phyloP scores from a whole-genome alignment of 2,329 filamentous ascomycete genomes.

The Verticillium zaregamsianum region DNA sequence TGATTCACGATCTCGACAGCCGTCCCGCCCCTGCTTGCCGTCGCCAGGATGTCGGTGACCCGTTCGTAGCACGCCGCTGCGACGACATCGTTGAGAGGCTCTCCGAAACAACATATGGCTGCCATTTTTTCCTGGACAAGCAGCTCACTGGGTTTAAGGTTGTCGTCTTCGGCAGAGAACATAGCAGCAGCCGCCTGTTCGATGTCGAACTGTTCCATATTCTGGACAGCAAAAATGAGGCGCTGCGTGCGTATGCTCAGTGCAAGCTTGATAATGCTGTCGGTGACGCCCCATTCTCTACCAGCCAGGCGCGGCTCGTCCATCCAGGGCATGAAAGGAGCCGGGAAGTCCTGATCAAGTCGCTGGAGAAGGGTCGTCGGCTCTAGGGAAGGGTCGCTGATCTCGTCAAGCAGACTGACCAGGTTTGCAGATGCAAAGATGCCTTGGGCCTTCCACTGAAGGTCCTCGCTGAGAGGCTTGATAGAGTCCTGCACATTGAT shows the following conservation, averaged over 20 bases:
- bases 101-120: slow-evolving; percentile 2
- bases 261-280: slow-evolving; percentile 18
- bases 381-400: slow-evolving; percentile 3
- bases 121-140: slow-evolving; percentile 15
- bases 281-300: slow-evolving; percentile 3
- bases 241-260: slow-evolving; percentile 32
- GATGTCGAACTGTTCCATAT: slow-evolving; percentile 7
- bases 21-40: not conserved
- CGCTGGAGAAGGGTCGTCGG: slow-evolving; percentile 20
- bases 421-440: slow-evolving; percentile 29
- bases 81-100: not conserved
- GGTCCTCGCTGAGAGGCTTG: slow-evolving; percentile 1
- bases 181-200: not conserved
- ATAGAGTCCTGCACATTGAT: slow-evolving; percentile 19
- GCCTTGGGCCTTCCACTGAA: slow-evolving; percentile 1
- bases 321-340: slow-evolving; percentile 18
- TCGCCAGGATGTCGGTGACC: not conserved
- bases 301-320: slow-evolving; percentile 4
- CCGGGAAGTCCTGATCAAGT: slow-evolving; percentile 25
- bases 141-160: slow-evolving; percentile 18
- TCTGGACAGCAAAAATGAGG: slow-evolving; percentile 23
- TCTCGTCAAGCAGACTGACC: slow-evolving; percentile 24
- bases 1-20: slow-evolving; percentile 6
- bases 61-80: not conserved
- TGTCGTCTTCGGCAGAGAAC: not conserved